Evolutionary conservation across 2,329 filamentous ascomycete genomes (phyloP).

Genomic region (Penicillium olsonii): DNA sequence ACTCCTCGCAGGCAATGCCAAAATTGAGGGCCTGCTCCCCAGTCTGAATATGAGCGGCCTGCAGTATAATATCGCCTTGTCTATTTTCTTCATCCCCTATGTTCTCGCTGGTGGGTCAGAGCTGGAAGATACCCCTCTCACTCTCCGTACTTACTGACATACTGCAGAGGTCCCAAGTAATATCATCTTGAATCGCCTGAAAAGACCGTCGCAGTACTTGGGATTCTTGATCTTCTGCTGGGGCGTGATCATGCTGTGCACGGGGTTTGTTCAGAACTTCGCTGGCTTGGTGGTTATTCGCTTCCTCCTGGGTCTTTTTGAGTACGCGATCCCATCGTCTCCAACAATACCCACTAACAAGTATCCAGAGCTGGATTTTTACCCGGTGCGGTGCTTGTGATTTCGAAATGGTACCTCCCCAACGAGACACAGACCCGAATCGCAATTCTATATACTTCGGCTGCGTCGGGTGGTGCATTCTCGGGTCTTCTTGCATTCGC

Average conservation of each 20-base stretch:
- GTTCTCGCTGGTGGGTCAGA: conserved; percentile 67
- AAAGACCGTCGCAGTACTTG: conserved; percentile 47
- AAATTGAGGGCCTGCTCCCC: conserved; percentile 54
- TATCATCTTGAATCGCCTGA: conserved; percentile 28
- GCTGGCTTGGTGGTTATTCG: conserved; percentile 16
- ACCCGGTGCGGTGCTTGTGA: conserved; percentile 72
- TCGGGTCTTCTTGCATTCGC: conserved; percentile 77
- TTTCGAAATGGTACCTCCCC: conserved; percentile 77
- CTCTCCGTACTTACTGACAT: conserved; percentile 68
- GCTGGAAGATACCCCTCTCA: conserved; percentile 73
- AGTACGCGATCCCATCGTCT: conserved; percentile 18
- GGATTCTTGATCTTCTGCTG: conserved; percentile 35
- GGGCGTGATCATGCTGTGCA: conserved; percentile 20
- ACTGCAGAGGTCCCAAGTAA: conserved; percentile 34
- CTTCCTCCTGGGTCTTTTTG: conserved; percentile 22
- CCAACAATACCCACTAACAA: neutral
- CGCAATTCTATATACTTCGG: conserved; percentile 77
- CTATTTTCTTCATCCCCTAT: conserved; percentile 82
- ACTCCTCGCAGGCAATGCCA: conserved; percentile 52
- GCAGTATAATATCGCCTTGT: conserved; percentile 71
- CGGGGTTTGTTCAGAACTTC: conserved; percentile 20
- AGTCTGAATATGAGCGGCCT: conserved; percentile 62
- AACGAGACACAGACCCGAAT: conserved; percentile 72
- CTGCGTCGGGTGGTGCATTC: conserved; percentile 76
- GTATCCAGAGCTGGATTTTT: conserved; percentile 48